Evolutionary conservation across 345 rosid genomes (phyloP).

Genomic region (Camelina neglecta): DNA sequence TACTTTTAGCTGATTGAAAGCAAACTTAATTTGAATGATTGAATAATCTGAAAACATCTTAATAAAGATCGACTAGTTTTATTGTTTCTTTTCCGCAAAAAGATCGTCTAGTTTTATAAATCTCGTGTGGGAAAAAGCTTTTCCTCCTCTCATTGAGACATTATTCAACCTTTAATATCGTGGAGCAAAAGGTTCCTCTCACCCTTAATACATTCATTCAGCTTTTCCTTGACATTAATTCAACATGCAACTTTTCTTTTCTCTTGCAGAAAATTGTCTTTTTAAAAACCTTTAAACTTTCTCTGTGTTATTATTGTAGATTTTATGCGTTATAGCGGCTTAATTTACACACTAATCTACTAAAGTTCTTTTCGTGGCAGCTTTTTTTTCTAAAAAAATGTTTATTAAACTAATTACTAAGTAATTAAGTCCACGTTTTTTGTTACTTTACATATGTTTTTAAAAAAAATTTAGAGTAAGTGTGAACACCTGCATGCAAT

Average conservation of each 20-base stretch:
- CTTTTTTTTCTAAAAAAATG: background rate
- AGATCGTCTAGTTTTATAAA: background rate
- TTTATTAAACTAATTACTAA: constrained; percentile 3
- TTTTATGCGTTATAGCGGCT: constrained; percentile 37
- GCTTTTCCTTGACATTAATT: constrained; percentile 24
- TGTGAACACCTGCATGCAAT: constrained; percentile 30
- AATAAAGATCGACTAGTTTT: background rate
- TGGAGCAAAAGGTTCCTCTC: constrained; percentile 31
- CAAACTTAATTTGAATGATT: background rate
- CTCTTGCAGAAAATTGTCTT: constrained; percentile 8
- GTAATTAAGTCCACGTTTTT: constrained; percentile 2
- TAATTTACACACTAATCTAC: constrained; percentile 15
- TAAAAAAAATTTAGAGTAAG: background rate
- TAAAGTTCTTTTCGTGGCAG: constrained; percentile 18
- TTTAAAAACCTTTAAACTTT: constrained; percentile 21
- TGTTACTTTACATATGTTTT: background rate
- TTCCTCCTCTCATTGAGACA: constrained; percentile 11
- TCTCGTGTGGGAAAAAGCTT: constrained; percentile 16
- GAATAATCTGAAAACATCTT: too few relatives aligned
- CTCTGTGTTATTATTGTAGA: background rate
- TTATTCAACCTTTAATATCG: constrained; percentile 33
- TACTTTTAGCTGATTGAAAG: too few relatives aligned
- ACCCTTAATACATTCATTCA: background rate
- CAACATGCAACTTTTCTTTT: constrained; percentile 24
- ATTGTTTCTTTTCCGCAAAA: background rate